phyloP scores from a whole-genome alignment of 768 basidiomycete species.

The Mycena venus region DNA sequence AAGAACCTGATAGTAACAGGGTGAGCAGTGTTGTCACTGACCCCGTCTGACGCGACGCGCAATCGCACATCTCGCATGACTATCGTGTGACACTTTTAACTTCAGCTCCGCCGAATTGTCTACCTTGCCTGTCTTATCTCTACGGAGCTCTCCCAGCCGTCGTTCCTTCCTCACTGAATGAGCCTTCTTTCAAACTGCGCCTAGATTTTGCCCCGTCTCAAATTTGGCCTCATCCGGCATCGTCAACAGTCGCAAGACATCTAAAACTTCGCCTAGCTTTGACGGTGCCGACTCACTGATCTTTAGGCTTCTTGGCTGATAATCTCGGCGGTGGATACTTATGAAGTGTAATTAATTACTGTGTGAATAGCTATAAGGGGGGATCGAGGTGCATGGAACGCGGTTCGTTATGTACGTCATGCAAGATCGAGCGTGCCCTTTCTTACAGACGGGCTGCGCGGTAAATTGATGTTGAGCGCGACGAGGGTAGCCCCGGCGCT shows the following conservation, averaged over 20 bases:
- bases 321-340: background rate
- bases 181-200: background rate
- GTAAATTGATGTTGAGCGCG: no score
- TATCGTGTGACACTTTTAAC: background rate
- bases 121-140: background rate
- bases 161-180: background rate
- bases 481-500: no score
- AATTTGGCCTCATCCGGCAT: background rate
- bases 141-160: background rate
- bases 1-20: no score
- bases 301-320: background rate
- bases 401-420: no score
- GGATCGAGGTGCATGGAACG: background rate
- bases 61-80: background rate
- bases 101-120: background rate
- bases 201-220: background rate
- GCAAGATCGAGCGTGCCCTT: no score
- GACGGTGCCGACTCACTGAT: background rate
- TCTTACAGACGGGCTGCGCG: no score
- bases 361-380: slow-evolving; percentile 1
- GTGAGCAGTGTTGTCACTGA: no score
- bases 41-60: background rate
- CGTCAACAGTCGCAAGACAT: slow-evolving; percentile 3
- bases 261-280: background rate
- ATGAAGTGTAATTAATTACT: background rate